Base-by-base conservation (phyloP, 192 early-diverging fungal species). In the Backusella psychrophila region DNA sequence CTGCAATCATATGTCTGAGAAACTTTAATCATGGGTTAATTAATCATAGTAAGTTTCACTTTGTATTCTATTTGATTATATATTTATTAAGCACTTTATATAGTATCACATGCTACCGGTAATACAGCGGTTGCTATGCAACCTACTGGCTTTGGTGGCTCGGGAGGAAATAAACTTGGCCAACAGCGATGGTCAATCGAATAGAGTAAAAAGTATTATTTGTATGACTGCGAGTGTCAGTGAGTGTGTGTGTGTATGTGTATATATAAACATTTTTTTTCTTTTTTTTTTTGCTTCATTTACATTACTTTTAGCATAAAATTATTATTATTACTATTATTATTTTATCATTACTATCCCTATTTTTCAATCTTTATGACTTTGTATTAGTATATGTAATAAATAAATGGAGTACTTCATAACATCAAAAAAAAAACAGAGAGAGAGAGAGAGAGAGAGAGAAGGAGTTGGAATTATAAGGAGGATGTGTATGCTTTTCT, bases 1-100 rank as follows among this genome's bases (percentile, higher is more conserved):
- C 83, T 36, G 85, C 92, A 8, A 79, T 86, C 56, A 70, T 86
- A 19, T 94, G 92, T 78, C 83, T 87, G 75, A 77, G 81, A 38
- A 93, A 93, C 77, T 94, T 94, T 78, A 88, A 90, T 69, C 81
- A 88, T 36, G 93, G 93, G 2, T 77, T 94, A 65, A 90, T 89
- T 75, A 88, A 87, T 72, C 91, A 93, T 53, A 85, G 88, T 89
- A 84, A 84, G 87, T 83, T 31, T 46, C 33, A 36, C 31, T 72
- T 21, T 52, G 66, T 9, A 65, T 44, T 23, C 3, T 11, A 23
- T 39, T 39, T 39, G 11, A 31, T 11, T 11, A n/a, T 77, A 12
- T 35, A n/a, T 77, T 6, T 35, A 17, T 46, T 39, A 7, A 67
- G 5, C 17, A 34, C 46, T 56, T 66, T 42, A 41, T 38, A 12